A percentile compares a stretch with the other conserved stretches of the same genome.
These are phyloP conservation scores for Aspergillus caelatus DNA, from an alignment of 2,329 filamentous ascomycete species.

Conservation along the genomic window DNA sequence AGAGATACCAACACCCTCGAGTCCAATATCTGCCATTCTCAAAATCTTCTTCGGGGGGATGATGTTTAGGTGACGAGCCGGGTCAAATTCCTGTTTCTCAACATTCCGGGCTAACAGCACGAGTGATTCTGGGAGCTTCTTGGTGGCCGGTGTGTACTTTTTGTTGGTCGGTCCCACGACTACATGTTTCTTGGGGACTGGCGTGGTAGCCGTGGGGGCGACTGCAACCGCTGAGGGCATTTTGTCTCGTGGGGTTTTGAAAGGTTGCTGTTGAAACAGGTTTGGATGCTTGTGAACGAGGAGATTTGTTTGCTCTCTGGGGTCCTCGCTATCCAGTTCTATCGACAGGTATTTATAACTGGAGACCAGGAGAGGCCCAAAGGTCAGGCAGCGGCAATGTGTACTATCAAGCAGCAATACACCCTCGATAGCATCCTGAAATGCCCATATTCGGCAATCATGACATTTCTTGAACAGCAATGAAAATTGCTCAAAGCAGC, in stretches of 20 bases:
- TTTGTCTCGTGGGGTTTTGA: neutral
- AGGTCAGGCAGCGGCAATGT: neutral
- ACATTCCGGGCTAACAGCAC: constrained; percentile 6
- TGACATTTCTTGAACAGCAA: neutral
- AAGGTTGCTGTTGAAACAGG: neutral
- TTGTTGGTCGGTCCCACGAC: constrained; percentile 18
- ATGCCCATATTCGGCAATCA: neutral
- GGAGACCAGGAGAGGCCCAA: too few species aligned
- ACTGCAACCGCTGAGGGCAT: neutral
- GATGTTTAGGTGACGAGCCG: constrained; percentile 57
- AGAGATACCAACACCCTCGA: constrained; percentile 60
- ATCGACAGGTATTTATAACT: neutral
- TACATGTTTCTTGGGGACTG: too few species aligned
- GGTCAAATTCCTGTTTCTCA: constrained; percentile 47
- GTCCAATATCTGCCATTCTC: constrained; percentile 58
- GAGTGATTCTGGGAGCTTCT: constrained; percentile 17
- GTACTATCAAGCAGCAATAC: neutral
- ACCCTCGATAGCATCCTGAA: neutral
- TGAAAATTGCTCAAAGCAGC: neutral
- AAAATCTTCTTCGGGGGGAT: constrained; percentile 52
- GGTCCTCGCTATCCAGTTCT: neutral
- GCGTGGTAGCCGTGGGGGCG: neutral
- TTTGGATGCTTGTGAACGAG: neutral
- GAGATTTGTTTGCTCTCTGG: neutral
- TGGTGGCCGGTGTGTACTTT: constrained; percentile 20